phyloP scores from a whole-genome alignment of 441 rosid genomes.

The Aleurites moluccanus region DNA sequence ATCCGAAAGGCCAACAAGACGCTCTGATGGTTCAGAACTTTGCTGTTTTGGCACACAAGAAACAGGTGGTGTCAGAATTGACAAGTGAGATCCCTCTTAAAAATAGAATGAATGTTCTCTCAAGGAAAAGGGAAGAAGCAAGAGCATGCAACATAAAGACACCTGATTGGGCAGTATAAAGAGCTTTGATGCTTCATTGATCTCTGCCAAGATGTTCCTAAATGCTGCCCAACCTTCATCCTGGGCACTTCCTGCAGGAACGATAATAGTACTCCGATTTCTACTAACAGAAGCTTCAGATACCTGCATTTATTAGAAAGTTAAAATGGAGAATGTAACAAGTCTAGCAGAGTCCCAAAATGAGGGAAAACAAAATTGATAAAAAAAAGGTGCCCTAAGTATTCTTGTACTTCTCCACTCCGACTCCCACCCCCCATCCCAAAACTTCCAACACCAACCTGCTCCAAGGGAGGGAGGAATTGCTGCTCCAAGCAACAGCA shows the following conservation, averaged over 20 bases:
- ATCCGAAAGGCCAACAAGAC: constrained; percentile 85
- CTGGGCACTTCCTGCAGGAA: constrained; percentile 81
- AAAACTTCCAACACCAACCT: no score
- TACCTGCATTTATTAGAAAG: constrained; percentile 48
- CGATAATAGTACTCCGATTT: constrained; percentile 92
- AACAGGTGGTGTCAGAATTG: constrained; percentile 17
- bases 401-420: not conserved
- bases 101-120: constrained; percentile 8
- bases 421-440: no score
- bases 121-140: constrained; percentile 9
- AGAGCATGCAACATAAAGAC: constrained; percentile 15
- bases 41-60: constrained; percentile 46
- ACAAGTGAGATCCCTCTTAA: constrained; percentile 20
- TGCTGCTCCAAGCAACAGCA: constrained; percentile 9
- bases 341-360: not conserved
- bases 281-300: constrained; percentile 97
- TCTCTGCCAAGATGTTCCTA: constrained; percentile 88
- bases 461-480: not conserved
- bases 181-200: constrained; percentile 80
- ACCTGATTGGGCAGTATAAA: constrained; percentile 81
- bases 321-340: not conserved
- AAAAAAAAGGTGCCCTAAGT: not conserved
- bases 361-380: not conserved
- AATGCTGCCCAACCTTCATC: constrained; percentile 99
- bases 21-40: constrained; percentile 68